These are phyloP conservation scores for Xylariaceae sp. DNA, from an alignment of 2,329 filamentous ascomycete genomes.

Conservation along the genomic window DNA sequence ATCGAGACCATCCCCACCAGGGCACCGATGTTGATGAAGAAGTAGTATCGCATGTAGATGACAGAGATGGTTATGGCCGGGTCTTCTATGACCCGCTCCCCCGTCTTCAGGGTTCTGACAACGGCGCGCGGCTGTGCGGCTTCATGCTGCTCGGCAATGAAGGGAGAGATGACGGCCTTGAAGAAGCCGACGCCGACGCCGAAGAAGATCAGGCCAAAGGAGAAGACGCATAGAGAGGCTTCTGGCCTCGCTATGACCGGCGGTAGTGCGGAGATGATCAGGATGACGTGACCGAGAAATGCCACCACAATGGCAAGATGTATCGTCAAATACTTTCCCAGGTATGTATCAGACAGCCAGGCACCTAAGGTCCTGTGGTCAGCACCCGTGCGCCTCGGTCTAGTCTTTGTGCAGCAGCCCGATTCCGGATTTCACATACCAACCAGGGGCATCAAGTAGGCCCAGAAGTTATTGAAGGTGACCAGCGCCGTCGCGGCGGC, in stretches of 20 bases:
- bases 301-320: constrained; percentile 37
- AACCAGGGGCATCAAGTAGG: constrained; percentile 24
- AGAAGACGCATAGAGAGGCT: constrained; percentile 49
- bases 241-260: constrained; percentile 44
- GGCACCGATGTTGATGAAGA: constrained; percentile 70
- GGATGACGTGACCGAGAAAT: constrained; percentile 49
- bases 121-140: constrained; percentile 45
- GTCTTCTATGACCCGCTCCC: constrained; percentile 58
- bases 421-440: constrained; percentile 11
- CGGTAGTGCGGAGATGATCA: constrained; percentile 53
- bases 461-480: constrained; percentile 25
- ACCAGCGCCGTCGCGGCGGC: constrained; percentile 20
- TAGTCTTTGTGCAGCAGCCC: constrained; percentile 10
- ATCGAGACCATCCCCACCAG: constrained; percentile 43
- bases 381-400: too few relatives aligned
- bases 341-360: constrained; percentile 49
- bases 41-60: constrained; percentile 67
- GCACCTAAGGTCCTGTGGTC: too few relatives aligned
- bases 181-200: constrained; percentile 61
- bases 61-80: constrained; percentile 58
- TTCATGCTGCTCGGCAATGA: constrained; percentile 60
- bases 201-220: constrained; percentile 48
- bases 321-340: constrained; percentile 57
- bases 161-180: constrained; percentile 55
- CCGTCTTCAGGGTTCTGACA: constrained; percentile 40